Conservation (phyloP, 2,329 filamentous ascomycete genomes). For the Ploettnerulaceae sp. region DNA sequence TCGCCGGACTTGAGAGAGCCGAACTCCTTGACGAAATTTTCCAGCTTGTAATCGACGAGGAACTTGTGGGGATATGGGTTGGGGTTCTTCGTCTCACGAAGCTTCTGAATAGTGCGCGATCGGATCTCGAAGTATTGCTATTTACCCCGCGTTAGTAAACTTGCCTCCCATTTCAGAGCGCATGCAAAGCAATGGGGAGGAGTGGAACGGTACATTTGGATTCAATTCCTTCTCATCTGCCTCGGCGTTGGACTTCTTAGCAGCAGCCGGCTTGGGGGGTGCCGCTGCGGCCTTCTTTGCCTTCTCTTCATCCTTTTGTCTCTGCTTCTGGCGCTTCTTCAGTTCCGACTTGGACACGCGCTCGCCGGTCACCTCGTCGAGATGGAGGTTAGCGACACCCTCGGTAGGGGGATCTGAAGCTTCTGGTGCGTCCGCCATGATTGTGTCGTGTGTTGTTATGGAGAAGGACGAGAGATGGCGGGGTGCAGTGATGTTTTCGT, state of each 20-base stretch:
- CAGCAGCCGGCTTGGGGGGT: slow-evolving; percentile 52
- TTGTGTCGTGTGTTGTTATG: slow-evolving; percentile 18
- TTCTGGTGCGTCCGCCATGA: slow-evolving; percentile 30
- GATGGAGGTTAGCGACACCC: slow-evolving; percentile 49
- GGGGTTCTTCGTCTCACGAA: slow-evolving; percentile 66
- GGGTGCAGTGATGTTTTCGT: slow-evolving; percentile 3
- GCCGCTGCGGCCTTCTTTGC: slow-evolving; percentile 72
- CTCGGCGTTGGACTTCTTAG: slow-evolving; percentile 49
- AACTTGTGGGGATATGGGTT: slow-evolving; percentile 95
- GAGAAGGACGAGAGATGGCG: slow-evolving; percentile 2
- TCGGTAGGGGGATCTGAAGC: slow-evolving; percentile 24
- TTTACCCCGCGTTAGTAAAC: slow-evolving; percentile 18
- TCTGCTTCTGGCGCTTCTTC: slow-evolving; percentile 93
- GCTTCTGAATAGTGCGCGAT: slow-evolving; percentile 72
- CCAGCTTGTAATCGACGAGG: slow-evolving; percentile 76
- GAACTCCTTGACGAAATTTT: slow-evolving; percentile 74
- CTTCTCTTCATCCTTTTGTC: slow-evolving; percentile 84
- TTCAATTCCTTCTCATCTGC: slow-evolving; percentile 68
- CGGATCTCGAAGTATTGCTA: slow-evolving; percentile 96
- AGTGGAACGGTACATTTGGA: slow-evolving; percentile 55
- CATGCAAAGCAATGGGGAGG: neutral
- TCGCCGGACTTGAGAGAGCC: slow-evolving; percentile 84
- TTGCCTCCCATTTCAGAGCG: neutral
- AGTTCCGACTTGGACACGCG: slow-evolving; percentile 77
- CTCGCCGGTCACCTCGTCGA: slow-evolving; percentile 93